Base-by-base conservation (phyloP, 352 stramenopile species). In the Phytopythium kandeliae region DNA sequence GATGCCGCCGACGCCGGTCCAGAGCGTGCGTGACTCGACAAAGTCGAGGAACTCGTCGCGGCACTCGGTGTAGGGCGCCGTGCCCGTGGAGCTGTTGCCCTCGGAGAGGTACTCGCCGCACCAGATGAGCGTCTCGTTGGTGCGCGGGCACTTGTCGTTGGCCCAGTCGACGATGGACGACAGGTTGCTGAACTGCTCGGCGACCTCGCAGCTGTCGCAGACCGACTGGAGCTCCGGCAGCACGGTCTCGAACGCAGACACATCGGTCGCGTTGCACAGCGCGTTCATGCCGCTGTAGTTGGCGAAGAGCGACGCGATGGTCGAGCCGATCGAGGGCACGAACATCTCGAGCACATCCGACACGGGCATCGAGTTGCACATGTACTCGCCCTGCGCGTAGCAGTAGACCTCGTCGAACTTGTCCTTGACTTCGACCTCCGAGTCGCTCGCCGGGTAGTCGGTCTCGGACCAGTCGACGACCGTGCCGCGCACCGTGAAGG, bases 141-240 rank as follows among this genome's bases (percentile, higher is more conserved):
- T 81, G 42, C 79, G 64, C 4, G 79, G 79, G 46, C 82, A 93
- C 65, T 93, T 41, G 53, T 83, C 69, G 61, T 91, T 83, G 10
- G 79, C 73, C 82, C 82, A 93, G 51, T 87, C 71, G 25, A 91
- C 67, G n/a, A 93, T 66, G 28, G 61, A 60, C n/a, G 74, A 80
- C 47, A 86, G 81, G 54, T 89, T 84, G 30, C 73, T 54, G 40
- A 81, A 77, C 47, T 86, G 31, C 31, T 71, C 78, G 13, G 76
- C 81, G 16, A 58, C 53, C 34, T 62, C 58, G 19, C 82, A 93
- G n/a, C 58, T 74, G 0, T 58, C 46, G 48, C 78, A 89, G 30
- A 86, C 56, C 7, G 60, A 66, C 33, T 74, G 40, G 3, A 89
- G 57, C 22, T 63, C 38, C 8, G 67, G 51, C 75, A 70, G 33